These are phyloP conservation scores for Cyberlindnera meyerae DNA, from an alignment of 805 yeast species.

Conservation along the genomic window DNA sequence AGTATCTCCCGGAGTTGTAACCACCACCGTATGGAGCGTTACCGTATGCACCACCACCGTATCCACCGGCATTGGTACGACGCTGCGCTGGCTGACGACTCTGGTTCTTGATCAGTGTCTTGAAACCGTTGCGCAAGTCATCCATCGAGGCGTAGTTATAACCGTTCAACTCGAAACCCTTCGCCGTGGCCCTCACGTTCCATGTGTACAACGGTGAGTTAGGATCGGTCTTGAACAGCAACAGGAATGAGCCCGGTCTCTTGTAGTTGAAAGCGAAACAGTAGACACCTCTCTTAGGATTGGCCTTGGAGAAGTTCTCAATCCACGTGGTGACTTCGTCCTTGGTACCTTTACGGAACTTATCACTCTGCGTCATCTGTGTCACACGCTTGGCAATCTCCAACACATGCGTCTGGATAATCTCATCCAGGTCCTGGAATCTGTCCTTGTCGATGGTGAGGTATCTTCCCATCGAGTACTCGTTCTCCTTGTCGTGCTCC, in stretches of 20 bases:
- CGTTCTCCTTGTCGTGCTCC: conserved; percentile 66
- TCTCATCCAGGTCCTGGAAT: conserved; percentile 88
- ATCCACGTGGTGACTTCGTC: conserved; percentile 83
- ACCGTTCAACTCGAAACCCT: conserved; percentile 75
- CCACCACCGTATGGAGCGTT: neutral
- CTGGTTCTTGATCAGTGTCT: conserved; percentile 43
- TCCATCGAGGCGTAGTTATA: conserved; percentile 87
- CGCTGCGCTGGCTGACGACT: conserved; percentile 1
- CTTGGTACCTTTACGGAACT: conserved; percentile 76
- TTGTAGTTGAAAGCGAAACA: conserved; percentile 87
- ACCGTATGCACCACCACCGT: neutral
- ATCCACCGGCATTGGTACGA: neutral
- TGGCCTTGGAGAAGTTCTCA: conserved; percentile 84
- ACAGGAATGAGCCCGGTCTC: conserved; percentile 88
- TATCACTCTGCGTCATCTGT: conserved; percentile 81
- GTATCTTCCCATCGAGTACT: conserved; percentile 51
- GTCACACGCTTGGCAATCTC: conserved; percentile 78
- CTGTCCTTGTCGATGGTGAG: conserved; percentile 62
- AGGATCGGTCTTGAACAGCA: conserved; percentile 79
- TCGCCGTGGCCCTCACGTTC: conserved; percentile 88
- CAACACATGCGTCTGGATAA: conserved; percentile 81
- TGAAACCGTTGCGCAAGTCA: conserved; percentile 91
- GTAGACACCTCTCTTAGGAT: conserved; percentile 84
- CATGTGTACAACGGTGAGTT: conserved; percentile 68
- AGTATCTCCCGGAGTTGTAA: neutral